A percentile compares a stretch with the other conserved stretches of the same genome.
Conservation (phyloP, 2,329 filamentous ascomycete species). For the Akanthomyces lecanii region DNA sequence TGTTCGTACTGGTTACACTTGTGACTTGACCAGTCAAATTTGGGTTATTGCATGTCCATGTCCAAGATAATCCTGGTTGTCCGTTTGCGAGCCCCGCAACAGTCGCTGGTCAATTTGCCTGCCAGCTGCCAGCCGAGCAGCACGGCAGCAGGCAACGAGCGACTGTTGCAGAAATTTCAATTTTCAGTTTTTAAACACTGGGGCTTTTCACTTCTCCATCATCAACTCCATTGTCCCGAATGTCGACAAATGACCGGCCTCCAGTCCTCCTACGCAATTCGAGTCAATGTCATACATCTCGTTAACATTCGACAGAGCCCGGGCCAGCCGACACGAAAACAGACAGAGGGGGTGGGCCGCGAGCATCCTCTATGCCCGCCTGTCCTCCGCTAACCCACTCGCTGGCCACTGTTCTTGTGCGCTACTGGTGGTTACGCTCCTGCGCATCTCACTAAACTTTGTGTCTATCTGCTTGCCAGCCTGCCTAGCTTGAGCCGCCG, state of each 20-base stretch:
- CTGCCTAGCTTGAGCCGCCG: constrained; percentile 2
- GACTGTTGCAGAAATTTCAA: background rate
- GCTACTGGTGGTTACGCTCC: background rate
- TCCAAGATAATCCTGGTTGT: background rate
- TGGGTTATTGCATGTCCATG: background rate
- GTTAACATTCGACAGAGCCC: background rate
- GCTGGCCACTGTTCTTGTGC: background rate
- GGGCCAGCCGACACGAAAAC: background rate
- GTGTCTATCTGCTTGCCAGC: constrained; percentile 7
- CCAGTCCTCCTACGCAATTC: background rate
- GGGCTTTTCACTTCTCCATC: constrained; percentile 1
- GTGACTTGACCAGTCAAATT: background rate
- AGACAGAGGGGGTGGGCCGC: background rate
- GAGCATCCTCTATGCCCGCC: background rate
- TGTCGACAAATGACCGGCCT: background rate
- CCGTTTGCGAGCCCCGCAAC: background rate
- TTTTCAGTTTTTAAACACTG: background rate
- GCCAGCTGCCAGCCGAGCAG: background rate
- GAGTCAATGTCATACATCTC: background rate
- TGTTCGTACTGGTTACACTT: too few species aligned
- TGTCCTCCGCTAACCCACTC: background rate
- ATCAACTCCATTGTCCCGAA: background rate
- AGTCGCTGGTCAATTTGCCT: background rate
- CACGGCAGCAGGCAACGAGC: background rate
- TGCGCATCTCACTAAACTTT: constrained; percentile 14